Evolutionary conservation across 352 stramenopile species (phyloP).

Genomic region (Pythium graminicola): DNA sequence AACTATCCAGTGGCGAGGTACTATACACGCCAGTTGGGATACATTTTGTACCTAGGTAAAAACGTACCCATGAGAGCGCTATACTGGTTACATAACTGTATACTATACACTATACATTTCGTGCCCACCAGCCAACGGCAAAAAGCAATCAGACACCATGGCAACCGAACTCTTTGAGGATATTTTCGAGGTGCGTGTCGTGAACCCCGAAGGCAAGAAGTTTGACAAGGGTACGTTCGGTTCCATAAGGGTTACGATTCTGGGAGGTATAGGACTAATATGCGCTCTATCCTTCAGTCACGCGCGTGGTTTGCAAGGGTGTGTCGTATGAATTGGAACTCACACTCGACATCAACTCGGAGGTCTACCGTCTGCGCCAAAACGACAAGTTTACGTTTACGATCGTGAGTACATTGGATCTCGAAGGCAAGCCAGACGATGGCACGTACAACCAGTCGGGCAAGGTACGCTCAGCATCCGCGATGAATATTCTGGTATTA

Average conservation of each 20-base stretch:
- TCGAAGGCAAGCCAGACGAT: conserved; percentile 95
- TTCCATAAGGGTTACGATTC: background rate
- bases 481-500: no score
- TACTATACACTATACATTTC: conserved; percentile 12
- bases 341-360: conserved; percentile 96
- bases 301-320: conserved; percentile 93
- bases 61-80: no score
- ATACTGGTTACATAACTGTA: background rate
- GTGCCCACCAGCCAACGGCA: background rate
- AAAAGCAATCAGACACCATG: conserved; percentile 32
- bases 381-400: conserved; percentile 96
- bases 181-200: conserved; percentile 96
- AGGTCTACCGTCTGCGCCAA: conserved; percentile 94
- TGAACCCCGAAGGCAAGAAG: conserved; percentile 98
- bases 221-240: conserved; percentile 85
- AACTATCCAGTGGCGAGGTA: conserved; percentile 10
- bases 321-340: conserved; percentile 98
- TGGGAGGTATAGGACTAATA: background rate
- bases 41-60: no score
- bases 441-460: conserved; percentile 90
- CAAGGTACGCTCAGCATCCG: conserved; percentile 47
- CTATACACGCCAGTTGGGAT: conserved; percentile 4
- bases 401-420: conserved; percentile 93
- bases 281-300: conserved; percentile 67
- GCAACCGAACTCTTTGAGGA: conserved; percentile 96